Base-by-base conservation (phyloP, 2,329 filamentous ascomycete species). In the Clarireedia hainanense region DNA sequence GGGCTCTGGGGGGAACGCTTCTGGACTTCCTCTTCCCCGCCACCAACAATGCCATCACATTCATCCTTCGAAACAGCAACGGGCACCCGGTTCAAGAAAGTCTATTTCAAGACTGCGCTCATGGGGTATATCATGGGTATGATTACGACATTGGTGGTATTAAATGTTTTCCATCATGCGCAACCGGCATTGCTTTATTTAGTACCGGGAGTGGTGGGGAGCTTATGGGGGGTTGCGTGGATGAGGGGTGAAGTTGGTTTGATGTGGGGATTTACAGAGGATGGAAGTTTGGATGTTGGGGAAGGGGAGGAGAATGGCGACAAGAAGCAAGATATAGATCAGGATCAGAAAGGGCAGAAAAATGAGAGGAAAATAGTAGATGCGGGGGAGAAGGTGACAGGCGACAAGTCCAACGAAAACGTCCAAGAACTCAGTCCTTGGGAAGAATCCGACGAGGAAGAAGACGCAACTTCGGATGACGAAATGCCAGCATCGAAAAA, bases 131-230 rank as follows among this genome's bases (percentile, higher is more conserved):
- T 88, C 0, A 48, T 85, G 3, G 91, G 90, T 0, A 88, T 97
- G 83, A 59, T 90, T 2, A 75, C 78, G 2, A 96, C 92, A 0
- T 72, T 96, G 17, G 74, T 79, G 0, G 87, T 91, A 64, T 86
- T 97, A 73, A 77, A 91, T 50, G 73, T 89, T 9, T 94, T 84
- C 66, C 79, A 86, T 47, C 89, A 89, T 60, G 89, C 89, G 2
- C 92, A 99, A 68, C 92, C 92, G 0, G 92, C 94, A 6, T 77
- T 99, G 34, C 75, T 99, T 14, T 97, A 97, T 68, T 81, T 99
- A 6, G 94, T 97, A 0, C 92, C 92, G 0, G 86, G 88, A 0
- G 89, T 97, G 0, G 73, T 96, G 5, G 76, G 80, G 1, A 80
- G 85, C 1, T 68, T 94, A 1, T 95, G 89, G 86, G 70, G 83